These are phyloP conservation scores for Schrenkiella parvula DNA, from an alignment of 345 rosid species.

Conservation along the genomic window DNA sequence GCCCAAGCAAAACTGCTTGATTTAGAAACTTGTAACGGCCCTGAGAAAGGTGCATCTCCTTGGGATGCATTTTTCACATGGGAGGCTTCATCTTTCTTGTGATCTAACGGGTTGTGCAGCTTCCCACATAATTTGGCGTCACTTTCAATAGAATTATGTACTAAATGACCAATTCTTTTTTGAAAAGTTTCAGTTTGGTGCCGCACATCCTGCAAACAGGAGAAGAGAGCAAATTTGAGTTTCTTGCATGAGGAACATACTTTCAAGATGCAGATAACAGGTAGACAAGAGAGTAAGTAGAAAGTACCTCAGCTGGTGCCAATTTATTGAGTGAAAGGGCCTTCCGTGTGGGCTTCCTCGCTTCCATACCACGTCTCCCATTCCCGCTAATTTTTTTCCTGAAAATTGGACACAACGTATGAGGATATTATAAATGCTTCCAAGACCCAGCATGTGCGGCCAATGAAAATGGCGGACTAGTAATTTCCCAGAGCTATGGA, in stretches of 20 bases:
- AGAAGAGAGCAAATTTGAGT: not conserved
- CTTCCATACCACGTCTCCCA: conserved; percentile 52
- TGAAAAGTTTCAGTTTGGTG: conserved; percentile 36
- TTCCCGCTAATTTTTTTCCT: conserved; percentile 73
- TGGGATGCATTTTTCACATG: conserved; percentile 88
- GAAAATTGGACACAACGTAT: conserved; percentile 21
- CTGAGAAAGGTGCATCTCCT: conserved; percentile 85
- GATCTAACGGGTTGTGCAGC: conserved; percentile 41
- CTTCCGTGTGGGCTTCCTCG: conserved; percentile 67
- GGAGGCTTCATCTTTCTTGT: conserved; percentile 51
- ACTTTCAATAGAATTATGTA: conserved; percentile 27
- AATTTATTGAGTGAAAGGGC: conserved; percentile 48
- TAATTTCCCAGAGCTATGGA: not conserved
- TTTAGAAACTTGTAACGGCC: conserved; percentile 74
- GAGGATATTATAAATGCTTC: conserved; percentile 10
- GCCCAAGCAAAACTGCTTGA: conserved; percentile 98
- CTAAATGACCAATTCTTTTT: conserved; percentile 33
- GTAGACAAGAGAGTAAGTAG: conserved; percentile 16
- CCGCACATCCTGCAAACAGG: conserved; percentile 51
- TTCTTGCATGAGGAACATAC: conserved; percentile 7
- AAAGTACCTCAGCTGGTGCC: conserved; percentile 71
- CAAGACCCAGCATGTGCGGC: conserved; percentile 3
- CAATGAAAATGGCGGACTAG: conserved; percentile 1
- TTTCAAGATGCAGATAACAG: not conserved
- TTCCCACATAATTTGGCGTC: conserved; percentile 40